These are phyloP conservation scores for Lachnellula suecica DNA, from an alignment of 2,329 filamentous ascomycete species.

Conservation along the genomic window DNA sequence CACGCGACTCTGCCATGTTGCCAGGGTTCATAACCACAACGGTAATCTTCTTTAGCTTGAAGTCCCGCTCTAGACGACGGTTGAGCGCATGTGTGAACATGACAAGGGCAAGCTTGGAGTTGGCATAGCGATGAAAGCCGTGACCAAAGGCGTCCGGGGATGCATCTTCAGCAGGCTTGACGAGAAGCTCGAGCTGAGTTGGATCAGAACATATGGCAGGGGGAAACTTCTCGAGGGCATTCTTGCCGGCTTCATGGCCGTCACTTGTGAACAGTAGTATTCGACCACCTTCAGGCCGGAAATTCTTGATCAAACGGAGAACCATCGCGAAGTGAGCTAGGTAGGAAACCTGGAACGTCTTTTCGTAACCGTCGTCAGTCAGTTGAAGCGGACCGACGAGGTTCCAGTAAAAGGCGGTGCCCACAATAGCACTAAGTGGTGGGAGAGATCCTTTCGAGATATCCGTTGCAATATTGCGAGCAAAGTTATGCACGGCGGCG, in stretches of 20 bases:
- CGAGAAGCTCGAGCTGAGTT: conserved; percentile 36
- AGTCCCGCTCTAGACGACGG: conserved; percentile 15
- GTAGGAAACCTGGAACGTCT: conserved; percentile 40
- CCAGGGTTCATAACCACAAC: conserved; percentile 33
- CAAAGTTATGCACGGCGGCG: conserved; percentile 36
- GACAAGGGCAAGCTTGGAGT: conserved; percentile 39
- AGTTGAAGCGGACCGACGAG: conserved; percentile 32
- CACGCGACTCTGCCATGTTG: conserved; percentile 37
- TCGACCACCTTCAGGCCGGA: conserved; percentile 24
- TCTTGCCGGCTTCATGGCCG: conserved; percentile 39
- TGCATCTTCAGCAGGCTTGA: conserved; percentile 34
- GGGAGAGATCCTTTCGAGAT: conserved; percentile 32
- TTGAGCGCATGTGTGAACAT: conserved; percentile 43
- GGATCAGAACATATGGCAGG: conserved; percentile 39
- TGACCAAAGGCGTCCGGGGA: conserved; percentile 34
- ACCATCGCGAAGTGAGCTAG: conserved; percentile 39
- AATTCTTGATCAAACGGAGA: conserved; percentile 35
- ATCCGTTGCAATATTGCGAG: conserved; percentile 27
- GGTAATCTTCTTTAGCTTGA: conserved; percentile 28
- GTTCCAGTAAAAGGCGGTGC: conserved; percentile 42
- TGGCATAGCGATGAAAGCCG: conserved; percentile 44
- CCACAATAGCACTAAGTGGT: conserved; percentile 37
- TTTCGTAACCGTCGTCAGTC: conserved; percentile 38
- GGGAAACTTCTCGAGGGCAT: conserved; percentile 37
- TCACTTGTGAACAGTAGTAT: conserved; percentile 29